Evolutionary conservation across 2,329 filamentous ascomycete species (phyloP).

Genomic region (Botrytis deweyae): DNA sequence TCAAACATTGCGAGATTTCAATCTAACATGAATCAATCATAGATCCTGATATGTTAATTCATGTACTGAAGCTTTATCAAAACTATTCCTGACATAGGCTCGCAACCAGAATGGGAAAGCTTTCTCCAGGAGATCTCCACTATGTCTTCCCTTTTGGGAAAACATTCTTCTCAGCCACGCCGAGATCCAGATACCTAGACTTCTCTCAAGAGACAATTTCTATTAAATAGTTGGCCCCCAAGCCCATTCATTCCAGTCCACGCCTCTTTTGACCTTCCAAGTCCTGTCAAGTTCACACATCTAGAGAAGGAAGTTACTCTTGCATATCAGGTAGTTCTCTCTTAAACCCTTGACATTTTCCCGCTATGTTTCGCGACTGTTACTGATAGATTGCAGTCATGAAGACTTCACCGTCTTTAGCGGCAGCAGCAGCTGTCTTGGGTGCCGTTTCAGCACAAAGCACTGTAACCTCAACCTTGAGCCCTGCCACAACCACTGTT

Average conservation of each 20-base stretch:
- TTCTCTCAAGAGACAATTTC: neutral
- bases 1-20: neutral
- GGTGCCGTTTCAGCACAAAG: conserved; percentile 1
- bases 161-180: neutral
- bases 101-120: neutral
- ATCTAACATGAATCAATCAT: neutral
- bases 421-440: neutral
- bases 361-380: neutral
- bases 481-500: neutral
- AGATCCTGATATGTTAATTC: neutral
- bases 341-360: neutral
- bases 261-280: neutral
- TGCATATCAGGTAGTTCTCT: neutral
- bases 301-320: neutral
- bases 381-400: conserved; percentile 11
- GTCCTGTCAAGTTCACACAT: neutral
- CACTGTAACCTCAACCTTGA: neutral
- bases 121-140: neutral
- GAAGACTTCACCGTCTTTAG: neutral
- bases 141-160: neutral
- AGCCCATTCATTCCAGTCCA: neutral
- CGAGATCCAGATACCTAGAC: neutral
- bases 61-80: neutral
- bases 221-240: neutral
- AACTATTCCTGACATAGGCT: neutral